Conservation (phyloP, 352 stramenopile species). For the Phytophthora kernoviae region DNA sequence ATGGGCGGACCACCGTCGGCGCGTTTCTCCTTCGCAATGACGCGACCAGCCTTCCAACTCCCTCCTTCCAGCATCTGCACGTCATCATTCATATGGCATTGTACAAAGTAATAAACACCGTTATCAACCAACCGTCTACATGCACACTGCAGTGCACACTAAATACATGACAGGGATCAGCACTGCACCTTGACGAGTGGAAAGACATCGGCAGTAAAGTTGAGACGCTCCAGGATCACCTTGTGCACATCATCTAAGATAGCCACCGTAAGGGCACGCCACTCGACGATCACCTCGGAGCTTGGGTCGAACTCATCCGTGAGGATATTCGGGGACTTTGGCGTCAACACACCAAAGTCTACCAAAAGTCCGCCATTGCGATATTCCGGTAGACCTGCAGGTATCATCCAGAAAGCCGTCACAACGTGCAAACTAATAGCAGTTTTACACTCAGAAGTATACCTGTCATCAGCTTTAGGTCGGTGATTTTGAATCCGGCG, state of each 20-base stretch:
- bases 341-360: conserved; percentile 78
- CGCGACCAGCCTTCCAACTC: conserved; percentile 83
- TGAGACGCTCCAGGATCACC: conserved; percentile 64
- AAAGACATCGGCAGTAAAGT: conserved; percentile 75
- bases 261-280: conserved; percentile 82
- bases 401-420: background rate
- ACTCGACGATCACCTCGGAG: conserved; percentile 84
- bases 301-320: conserved; percentile 67
- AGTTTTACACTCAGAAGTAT: too few species aligned
- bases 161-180: background rate
- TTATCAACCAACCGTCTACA: too few species aligned
- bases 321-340: conserved; percentile 60
- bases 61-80: conserved; percentile 82
- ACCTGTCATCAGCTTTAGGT: conserved; percentile 73
- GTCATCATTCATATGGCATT: background rate
- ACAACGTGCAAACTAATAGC: too few species aligned
- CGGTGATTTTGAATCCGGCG: conserved; percentile 79
- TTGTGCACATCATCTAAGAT: conserved; percentile 80
- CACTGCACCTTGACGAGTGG: conserved; percentile 81
- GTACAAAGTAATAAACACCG: conserved; percentile 9
- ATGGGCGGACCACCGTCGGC: conserved; percentile 75
- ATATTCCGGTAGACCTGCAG: conserved; percentile 76
- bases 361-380: conserved; percentile 84
- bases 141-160: background rate
- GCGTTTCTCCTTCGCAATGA: conserved; percentile 82